phyloP scores from a whole-genome alignment of 805 yeast species.

The Barnettozyma sp. region DNA sequence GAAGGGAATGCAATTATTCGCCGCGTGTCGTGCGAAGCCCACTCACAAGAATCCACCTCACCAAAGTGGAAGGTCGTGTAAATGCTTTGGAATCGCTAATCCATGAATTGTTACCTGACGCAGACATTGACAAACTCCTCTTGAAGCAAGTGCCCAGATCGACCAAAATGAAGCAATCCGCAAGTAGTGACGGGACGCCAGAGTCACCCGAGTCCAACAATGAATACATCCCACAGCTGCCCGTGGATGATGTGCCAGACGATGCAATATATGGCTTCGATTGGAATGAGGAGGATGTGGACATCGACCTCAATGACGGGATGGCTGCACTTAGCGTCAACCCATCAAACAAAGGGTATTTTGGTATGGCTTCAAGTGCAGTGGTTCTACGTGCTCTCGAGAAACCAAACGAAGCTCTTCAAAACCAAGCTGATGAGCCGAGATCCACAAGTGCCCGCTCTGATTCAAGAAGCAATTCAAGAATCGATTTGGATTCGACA shows the following conservation, averaged over 20 bases:
- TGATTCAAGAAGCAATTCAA: slow-evolving; percentile 22
- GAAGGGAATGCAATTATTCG: slow-evolving; percentile 71
- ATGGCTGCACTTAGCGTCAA: slow-evolving; percentile 55
- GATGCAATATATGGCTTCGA: slow-evolving; percentile 48
- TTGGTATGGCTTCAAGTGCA: slow-evolving; percentile 58
- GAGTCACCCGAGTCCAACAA: slow-evolving; percentile 9
- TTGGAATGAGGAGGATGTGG: slow-evolving; percentile 50
- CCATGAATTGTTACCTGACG: slow-evolving; percentile 37
- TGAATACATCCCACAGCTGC: slow-evolving; percentile 24
- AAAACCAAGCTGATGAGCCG: slow-evolving; percentile 14
- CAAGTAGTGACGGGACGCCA: too few relatives aligned
- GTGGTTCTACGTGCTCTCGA: slow-evolving; percentile 44
- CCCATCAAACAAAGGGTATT: slow-evolving; percentile 52
- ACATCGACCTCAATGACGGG: slow-evolving; percentile 39
- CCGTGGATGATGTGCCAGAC: slow-evolving; percentile 34
- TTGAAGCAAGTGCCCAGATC: slow-evolving; percentile 15
- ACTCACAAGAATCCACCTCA: slow-evolving; percentile 70
- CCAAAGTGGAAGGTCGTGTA: slow-evolving; percentile 61
- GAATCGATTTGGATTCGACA: slow-evolving; percentile 22
- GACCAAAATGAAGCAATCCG: slow-evolving; percentile 1
- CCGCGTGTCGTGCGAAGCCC: slow-evolving; percentile 78
- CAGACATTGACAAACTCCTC: slow-evolving; percentile 36
- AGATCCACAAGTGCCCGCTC: slow-evolving; percentile 13
- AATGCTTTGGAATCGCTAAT: slow-evolving; percentile 40
- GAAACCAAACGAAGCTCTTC: slow-evolving; percentile 26